A percentile compares a stretch with the other conserved stretches of the same genome.
Evolutionary conservation across 106 monocot genomes (phyloP).

Genomic region (Ottelia alismoides): DNA sequence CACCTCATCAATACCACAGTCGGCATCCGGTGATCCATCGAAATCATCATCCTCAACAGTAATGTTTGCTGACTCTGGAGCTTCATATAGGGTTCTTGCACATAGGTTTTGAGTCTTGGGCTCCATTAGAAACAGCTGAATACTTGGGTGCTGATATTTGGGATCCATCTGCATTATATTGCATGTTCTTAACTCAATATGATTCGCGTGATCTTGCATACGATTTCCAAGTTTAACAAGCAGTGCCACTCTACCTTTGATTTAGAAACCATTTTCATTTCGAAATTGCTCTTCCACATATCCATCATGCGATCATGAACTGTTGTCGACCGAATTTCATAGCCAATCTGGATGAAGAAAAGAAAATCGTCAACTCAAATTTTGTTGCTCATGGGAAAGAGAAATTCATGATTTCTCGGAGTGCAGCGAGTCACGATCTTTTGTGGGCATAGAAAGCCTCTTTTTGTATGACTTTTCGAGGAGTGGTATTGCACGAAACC

Average conservation of each 20-base stretch:
- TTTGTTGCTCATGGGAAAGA: too few relatives aligned
- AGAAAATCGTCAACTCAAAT: too few relatives aligned
- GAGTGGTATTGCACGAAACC: not conserved
- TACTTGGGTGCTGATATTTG: conserved; percentile 79
- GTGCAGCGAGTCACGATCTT: too few relatives aligned
- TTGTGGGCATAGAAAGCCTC: too few relatives aligned
- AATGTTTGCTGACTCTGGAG: conserved; percentile 2
- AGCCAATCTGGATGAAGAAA: conserved; percentile 71
- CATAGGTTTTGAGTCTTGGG: conserved; percentile 16
- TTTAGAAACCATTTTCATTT: conserved; percentile 57
- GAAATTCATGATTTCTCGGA: too few relatives aligned
- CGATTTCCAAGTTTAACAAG: too few relatives aligned
- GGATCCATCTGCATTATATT: conserved; percentile 95
- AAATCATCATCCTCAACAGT: not conserved
- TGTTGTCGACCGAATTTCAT: conserved; percentile 82
- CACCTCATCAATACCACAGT: conserved; percentile 1
- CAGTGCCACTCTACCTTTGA: conserved; percentile 69
- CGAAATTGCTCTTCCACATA: conserved; percentile 71
- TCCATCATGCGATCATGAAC: conserved; percentile 88
- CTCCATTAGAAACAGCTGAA: conserved; percentile 69
- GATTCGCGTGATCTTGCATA: too few relatives aligned
- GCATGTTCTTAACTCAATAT: too few relatives aligned
- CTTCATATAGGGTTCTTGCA: conserved; percentile 1
- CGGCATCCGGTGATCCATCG: not conserved
- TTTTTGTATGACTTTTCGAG: too few relatives aligned